These are phyloP conservation scores for Pyrenopolyporus hunteri DNA, from an alignment of 495 filamentous ascomycete genomes.

Conservation along the genomic window DNA sequence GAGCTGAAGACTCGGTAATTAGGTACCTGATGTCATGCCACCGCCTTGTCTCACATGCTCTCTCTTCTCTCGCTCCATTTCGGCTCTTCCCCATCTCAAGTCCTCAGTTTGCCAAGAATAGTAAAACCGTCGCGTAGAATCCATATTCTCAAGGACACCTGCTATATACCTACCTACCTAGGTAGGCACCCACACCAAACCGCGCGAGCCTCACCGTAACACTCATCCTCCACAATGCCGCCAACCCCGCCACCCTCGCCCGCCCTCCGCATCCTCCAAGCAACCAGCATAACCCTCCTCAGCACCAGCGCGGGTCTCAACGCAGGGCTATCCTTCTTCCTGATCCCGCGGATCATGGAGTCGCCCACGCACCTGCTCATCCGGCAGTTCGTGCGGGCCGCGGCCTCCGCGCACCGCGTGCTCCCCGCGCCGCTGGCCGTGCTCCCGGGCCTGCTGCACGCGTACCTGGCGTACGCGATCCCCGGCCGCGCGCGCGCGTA, in stretches of 20 bases:
- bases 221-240: not conserved
- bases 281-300: slow-evolving; percentile 54
- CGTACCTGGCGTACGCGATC: slow-evolving; percentile 53
- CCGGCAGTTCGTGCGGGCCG: slow-evolving; percentile 56
- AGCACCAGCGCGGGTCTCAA: slow-evolving; percentile 50
- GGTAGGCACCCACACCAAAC: too few relatives aligned
- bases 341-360: slow-evolving; percentile 58
- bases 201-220: not conserved
- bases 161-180: too few relatives aligned
- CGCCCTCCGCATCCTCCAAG: slow-evolving; percentile 52
- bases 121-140: too few relatives aligned
- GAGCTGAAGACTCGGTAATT: too few relatives aligned
- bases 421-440: slow-evolving; percentile 45
- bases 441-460: slow-evolving; percentile 44
- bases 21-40: too few relatives aligned
- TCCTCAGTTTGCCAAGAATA: too few relatives aligned
- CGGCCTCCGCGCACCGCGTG: slow-evolving; percentile 45
- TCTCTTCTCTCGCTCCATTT: too few relatives aligned
- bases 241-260: not conserved
- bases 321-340: slow-evolving; percentile 48
- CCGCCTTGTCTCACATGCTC: too few relatives aligned
- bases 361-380: slow-evolving; percentile 59
- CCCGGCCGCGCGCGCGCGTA: slow-evolving; percentile 45
- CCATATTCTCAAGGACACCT: too few relatives aligned
- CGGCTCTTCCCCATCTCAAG: too few relatives aligned